Conservation (phyloP, 75 land plant genomes). For the Sequoia sempervirens region DNA sequence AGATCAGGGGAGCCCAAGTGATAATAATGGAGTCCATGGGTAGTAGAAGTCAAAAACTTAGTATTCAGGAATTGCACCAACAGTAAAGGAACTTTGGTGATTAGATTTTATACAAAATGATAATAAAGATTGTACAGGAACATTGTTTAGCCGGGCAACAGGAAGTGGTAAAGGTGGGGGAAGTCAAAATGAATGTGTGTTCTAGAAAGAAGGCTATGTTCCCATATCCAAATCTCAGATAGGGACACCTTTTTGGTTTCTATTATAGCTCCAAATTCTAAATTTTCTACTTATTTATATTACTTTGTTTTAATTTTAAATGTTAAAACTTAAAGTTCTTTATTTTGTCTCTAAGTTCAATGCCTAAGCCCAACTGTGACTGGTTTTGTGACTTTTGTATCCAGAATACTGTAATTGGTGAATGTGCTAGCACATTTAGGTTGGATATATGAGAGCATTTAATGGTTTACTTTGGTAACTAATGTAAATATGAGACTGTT, state of each 20-base stretch:
- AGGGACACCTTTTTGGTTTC: not conserved
- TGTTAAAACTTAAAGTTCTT: not conserved
- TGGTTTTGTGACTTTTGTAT: not conserved
- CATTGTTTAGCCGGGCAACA: not conserved
- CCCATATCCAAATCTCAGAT: too few relatives aligned
- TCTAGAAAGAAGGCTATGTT: not conserved
- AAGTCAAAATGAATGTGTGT: not conserved
- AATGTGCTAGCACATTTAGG: not conserved
- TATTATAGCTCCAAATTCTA: not conserved
- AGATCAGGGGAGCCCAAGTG: not conserved
- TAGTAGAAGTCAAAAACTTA: not conserved
- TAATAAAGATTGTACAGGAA: not conserved
- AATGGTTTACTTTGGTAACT: not conserved
- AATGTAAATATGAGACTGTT: not conserved
- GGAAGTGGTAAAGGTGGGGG: not conserved
- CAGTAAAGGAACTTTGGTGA: not conserved
- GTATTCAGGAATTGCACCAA: not conserved
- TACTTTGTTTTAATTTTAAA: too few relatives aligned
- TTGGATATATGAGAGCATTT: too few relatives aligned
- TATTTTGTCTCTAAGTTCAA: not conserved
- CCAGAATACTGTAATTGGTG: not conserved
- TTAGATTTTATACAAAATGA: not conserved
- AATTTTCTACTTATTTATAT: too few relatives aligned
- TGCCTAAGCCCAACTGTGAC: not conserved
- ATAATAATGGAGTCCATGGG: not conserved